phyloP scores from a whole-genome alignment of 495 filamentous ascomycete genomes.

The Lepraria neglecta region DNA sequence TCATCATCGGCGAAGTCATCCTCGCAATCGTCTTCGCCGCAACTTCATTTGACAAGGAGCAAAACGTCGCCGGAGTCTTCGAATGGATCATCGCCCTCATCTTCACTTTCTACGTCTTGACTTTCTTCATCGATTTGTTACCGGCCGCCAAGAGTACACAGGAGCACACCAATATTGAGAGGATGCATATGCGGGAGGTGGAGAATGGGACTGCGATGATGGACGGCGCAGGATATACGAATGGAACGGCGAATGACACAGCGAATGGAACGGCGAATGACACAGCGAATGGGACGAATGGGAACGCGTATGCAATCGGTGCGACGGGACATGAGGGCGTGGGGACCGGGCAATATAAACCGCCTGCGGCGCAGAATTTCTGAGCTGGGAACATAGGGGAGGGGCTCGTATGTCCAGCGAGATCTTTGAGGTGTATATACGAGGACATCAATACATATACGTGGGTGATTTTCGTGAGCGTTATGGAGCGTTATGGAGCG shows the following conservation, averaged over 20 bases:
- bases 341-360: neutral
- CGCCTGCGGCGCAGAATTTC: conserved; percentile 9
- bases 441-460: neutral
- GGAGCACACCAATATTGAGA: conserved; percentile 32
- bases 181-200: conserved; percentile 33
- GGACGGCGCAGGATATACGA: neutral
- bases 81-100: conserved; percentile 67
- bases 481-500: no score
- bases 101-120: conserved; percentile 84
- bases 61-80: conserved; percentile 54
- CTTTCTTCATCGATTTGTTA: conserved; percentile 80
- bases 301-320: conserved; percentile 2
- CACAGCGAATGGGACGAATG: neutral
- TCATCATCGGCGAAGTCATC: conserved; percentile 57
- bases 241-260: neutral
- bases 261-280: neutral
- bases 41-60: conserved; percentile 35
- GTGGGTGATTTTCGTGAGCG: no score
- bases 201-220: conserved; percentile 15
- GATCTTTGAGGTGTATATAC: neutral
- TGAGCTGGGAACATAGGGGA: neutral
- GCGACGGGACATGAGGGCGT: neutral
- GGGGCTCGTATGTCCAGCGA: neutral
- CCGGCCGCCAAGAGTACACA: conserved; percentile 66
- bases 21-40: conserved; percentile 63